These are phyloP conservation scores for Skeletonema potamos DNA, from an alignment of 108 stramenopile genomes.

Conservation along the genomic window DNA sequence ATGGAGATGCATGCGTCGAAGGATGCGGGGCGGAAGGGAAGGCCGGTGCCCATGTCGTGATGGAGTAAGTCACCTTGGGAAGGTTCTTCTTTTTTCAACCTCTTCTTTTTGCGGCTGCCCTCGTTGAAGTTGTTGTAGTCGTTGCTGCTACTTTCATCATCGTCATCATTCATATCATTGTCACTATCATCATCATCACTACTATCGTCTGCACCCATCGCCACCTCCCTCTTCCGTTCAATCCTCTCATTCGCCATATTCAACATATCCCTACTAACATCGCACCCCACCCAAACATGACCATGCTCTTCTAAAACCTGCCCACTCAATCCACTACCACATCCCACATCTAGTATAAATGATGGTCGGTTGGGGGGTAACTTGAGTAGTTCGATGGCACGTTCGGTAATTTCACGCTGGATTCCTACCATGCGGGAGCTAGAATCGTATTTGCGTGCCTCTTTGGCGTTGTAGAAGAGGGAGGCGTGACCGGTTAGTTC, in stretches of 20 bases:
- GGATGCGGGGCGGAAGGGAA: slow-evolving; percentile 97
- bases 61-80: slow-evolving; percentile 83
- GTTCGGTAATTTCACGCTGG: slow-evolving; percentile 94
- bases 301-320: slow-evolving; percentile 91
- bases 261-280: slow-evolving; percentile 97
- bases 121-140: slow-evolving; percentile 38
- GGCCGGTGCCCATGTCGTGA: slow-evolving; percentile 98
- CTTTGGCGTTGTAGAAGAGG: slow-evolving; percentile 90
- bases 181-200: slow-evolving; percentile 29
- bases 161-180: slow-evolving; percentile 33
- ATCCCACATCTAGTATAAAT: slow-evolving; percentile 94
- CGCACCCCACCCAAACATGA: slow-evolving; percentile 96
- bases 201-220: slow-evolving; percentile 8
- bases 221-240: slow-evolving; percentile 57
- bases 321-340: slow-evolving; percentile 97
- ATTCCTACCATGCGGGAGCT: slow-evolving; percentile 94
- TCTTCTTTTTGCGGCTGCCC: too few relatives aligned
- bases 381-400: slow-evolving; percentile 95
- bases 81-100: slow-evolving; percentile 22
- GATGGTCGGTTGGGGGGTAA: slow-evolving; percentile 54
- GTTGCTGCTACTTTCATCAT: slow-evolving; percentile 11
- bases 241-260: slow-evolving; percentile 92
- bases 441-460: slow-evolving; percentile 95
- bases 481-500: slow-evolving; percentile 90
- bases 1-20: slow-evolving; percentile 99